Evolutionary conservation across 371 early-diverging fungal species (phyloP), one percentile per base, ranked within the genome.

Genomic region (Smittium culicis): DNA sequence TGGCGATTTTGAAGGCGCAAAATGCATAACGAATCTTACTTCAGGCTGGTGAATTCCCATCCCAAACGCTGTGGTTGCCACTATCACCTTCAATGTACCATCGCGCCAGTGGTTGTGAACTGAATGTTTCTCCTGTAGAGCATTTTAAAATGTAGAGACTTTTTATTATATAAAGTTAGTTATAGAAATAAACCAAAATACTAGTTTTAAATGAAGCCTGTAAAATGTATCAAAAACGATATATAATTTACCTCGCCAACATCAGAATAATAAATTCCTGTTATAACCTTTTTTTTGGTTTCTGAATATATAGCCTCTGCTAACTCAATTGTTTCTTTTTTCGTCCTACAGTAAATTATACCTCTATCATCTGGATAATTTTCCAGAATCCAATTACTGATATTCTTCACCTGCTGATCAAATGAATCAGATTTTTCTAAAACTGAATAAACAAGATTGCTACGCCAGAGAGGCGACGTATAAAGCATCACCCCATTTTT

Each of bases 1-100:
- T 25, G 92, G 68, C 0, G 86, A 83, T 74, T 92, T 89, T 1
- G 95, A 89, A 68, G 92, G 79, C 2, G 87, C 84, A 62, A 85
- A 85, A 69, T 95, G 95, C 32, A 90, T 84, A 16, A 95, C 90
- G 72, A 90, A 93, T 33, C 93, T 80, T 2, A 92, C 93, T 63
- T 88, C 80, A 16, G 87, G 83, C 73, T 90, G 85, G 71, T 93
- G 89, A 72, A 95, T 92, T 27, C 45, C 45, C 45, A 45, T 45
- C 45, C 45, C 45, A 45, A 45, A 45, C 45, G 45, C 45, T 20
- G 45, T 45, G 5, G 45, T 45, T 45, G 45, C 45, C 45, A 45
- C 45, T 45, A 45, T 45, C 45, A 95, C 85, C 60, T 86, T 83
- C 24, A 88, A 65, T 8, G 75, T 66, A 5, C 84, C 83, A 30